These are phyloP conservation scores for Lyophyllum semitale DNA, from an alignment of 768 basidiomycete genomes.

Conservation along the genomic window DNA sequence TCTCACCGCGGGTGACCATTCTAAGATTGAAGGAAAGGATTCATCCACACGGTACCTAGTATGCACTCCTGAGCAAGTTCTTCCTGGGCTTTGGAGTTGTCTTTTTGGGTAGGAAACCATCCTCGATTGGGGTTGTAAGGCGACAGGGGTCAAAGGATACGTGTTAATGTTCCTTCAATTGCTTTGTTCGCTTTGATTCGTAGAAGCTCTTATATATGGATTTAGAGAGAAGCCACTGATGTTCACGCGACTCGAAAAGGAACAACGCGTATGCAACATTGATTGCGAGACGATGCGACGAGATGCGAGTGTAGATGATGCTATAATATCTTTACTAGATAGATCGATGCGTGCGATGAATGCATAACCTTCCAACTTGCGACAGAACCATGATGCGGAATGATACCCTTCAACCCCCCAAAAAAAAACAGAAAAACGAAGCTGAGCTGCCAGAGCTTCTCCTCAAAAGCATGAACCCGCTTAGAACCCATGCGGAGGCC, in stretches of 20 bases:
- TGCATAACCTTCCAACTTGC: neutral
- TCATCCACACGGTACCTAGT: no score
- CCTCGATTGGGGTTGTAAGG: no score
- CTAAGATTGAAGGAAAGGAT: no score
- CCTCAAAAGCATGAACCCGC: neutral
- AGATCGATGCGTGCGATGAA: neutral
- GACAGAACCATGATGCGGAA: neutral
- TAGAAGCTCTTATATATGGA: no score
- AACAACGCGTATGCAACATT: neutral
- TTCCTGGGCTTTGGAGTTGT: no score
- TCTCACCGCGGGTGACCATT: no score
- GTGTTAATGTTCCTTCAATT: no score
- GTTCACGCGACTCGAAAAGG: neutral
- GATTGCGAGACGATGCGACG: neutral
- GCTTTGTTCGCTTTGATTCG: no score
- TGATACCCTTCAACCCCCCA: neutral
- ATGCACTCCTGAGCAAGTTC: no score
- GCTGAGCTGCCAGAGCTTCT: neutral
- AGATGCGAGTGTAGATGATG: neutral
- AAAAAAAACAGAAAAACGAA: neutral
- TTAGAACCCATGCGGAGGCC: slow-evolving; percentile 42
- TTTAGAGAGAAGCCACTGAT: neutral
- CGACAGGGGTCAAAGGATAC: no score
- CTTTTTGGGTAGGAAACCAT: no score
- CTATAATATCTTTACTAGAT: neutral